Evolutionary conservation across 1,139 yeast species (phyloP).

Genomic region (Suhomyces bribrorum): DNA sequence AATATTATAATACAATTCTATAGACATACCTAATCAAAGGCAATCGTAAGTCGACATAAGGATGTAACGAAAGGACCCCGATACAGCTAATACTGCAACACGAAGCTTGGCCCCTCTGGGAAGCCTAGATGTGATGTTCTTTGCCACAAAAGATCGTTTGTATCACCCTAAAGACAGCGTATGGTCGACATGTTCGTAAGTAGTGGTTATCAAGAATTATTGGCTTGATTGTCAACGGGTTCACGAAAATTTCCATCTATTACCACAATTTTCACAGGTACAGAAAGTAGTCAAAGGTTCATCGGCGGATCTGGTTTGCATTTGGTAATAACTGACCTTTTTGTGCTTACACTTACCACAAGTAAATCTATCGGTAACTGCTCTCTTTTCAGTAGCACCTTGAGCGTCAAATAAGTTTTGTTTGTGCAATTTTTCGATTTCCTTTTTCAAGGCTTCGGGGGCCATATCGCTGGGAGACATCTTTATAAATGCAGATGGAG

Average conservation of each 20-base stretch:
- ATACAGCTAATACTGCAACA: no score
- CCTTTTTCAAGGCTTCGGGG: slow-evolving; percentile 82
- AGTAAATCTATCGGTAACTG: slow-evolving; percentile 93
- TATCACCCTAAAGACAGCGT: no score
- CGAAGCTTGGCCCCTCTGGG: no score
- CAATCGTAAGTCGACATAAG: neutral
- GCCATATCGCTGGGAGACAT: slow-evolving; percentile 96
- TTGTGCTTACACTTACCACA: slow-evolving; percentile 98
- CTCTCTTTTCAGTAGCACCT: slow-evolving; percentile 96
- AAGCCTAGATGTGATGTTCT: no score
- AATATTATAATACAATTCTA: slow-evolving; percentile 12
- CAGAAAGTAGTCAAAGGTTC: slow-evolving; percentile 98
- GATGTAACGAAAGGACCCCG: neutral
- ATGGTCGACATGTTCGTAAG: no score
- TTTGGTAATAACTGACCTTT: slow-evolving; percentile 93
- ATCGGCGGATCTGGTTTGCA: slow-evolving; percentile 98
- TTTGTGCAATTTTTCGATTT: slow-evolving; percentile 80
- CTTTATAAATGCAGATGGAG: slow-evolving; percentile 63
- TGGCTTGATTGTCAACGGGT: neutral
- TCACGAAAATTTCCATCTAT: slow-evolving; percentile 91
- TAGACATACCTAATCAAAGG: slow-evolving; percentile 1
- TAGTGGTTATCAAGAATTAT: no score
- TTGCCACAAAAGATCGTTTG: no score
- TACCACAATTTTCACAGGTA: slow-evolving; percentile 96
- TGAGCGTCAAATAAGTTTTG: slow-evolving; percentile 94